Conservation (phyloP, 2,329 filamentous ascomycete species). For the Kalmusia sp. region DNA sequence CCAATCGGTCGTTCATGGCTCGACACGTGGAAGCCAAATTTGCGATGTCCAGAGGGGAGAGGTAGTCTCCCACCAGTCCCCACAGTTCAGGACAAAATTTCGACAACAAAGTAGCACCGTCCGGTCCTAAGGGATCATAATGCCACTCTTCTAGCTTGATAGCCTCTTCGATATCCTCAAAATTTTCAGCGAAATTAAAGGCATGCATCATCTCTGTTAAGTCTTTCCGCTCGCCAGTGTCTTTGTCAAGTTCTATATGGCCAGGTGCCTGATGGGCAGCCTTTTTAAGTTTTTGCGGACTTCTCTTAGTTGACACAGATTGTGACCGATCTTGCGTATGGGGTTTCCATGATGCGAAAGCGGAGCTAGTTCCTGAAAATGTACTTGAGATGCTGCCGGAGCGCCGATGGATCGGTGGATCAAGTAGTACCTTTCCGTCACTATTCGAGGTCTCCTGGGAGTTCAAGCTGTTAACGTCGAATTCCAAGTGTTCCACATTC, state of each 20-base stretch:
- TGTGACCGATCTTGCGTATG: neutral
- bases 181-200: conserved; percentile 33
- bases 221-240: conserved; percentile 40
- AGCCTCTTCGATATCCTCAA: conserved; percentile 28
- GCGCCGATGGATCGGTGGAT: neutral
- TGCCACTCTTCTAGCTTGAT: conserved; percentile 14
- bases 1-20: conserved; percentile 33
- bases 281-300: conserved; percentile 7
- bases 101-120: conserved; percentile 31
- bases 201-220: conserved; percentile 44
- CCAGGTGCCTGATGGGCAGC: neutral
- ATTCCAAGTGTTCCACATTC: neutral
- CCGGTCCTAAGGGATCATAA: conserved; percentile 31
- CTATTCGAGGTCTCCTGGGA: neutral
- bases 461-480: conserved; percentile 2
- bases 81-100: conserved; percentile 33
- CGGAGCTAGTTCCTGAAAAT: neutral
- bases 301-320: neutral
- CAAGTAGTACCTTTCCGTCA: neutral
- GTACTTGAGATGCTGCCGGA: conserved; percentile 2
- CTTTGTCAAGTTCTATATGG: conserved; percentile 29
- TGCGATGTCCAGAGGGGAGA: conserved; percentile 37
- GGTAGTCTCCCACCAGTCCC: conserved; percentile 30
- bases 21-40: conserved; percentile 37
- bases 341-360: conserved; percentile 3